Conservation (phyloP, 2,329 filamentous ascomycete species). For the Colletotrichum sp. region DNA sequence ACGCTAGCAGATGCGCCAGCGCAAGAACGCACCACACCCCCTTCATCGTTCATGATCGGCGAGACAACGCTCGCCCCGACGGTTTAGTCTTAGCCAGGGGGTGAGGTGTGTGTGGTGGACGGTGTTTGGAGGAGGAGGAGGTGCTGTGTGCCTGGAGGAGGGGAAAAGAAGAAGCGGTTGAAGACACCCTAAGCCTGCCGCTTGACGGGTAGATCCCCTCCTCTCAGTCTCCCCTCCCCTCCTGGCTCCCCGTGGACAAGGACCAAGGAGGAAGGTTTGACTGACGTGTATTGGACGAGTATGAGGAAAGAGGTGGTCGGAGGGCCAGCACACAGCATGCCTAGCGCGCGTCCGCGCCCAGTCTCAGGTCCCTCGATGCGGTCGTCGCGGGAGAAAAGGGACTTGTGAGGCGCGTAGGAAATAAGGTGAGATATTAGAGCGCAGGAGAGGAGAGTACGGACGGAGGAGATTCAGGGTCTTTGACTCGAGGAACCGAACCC, state of each 20-base stretch:
- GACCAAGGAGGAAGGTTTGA: background rate
- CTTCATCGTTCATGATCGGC: slow-evolving; percentile 5
- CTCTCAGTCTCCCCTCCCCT: background rate
- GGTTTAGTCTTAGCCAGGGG: slow-evolving; percentile 15
- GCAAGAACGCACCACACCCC: background rate
- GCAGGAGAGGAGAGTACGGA: background rate
- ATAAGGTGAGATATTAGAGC: background rate
- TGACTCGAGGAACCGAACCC: background rate
- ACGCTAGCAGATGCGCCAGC: slow-evolving; percentile 4
- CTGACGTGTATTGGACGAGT: background rate
- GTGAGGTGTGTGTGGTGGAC: background rate
- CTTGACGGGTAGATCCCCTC: slow-evolving; percentile 5
- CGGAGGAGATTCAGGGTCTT: slow-evolving; percentile 5
- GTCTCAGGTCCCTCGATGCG: background rate
- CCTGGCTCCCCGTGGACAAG: background rate
- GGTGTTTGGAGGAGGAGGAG: background rate
- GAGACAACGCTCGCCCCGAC: slow-evolving; percentile 12
- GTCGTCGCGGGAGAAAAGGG: background rate
- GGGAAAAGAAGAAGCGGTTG: background rate
- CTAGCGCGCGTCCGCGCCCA: background rate
- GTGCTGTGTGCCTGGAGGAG: background rate
- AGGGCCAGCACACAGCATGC: background rate
- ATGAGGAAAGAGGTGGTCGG: background rate
- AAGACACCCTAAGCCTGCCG: background rate
- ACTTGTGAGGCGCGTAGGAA: background rate